These are phyloP conservation scores for Phaseolus coccineus DNA, from an alignment of 331 rosid genomes.

Conservation along the genomic window DNA sequence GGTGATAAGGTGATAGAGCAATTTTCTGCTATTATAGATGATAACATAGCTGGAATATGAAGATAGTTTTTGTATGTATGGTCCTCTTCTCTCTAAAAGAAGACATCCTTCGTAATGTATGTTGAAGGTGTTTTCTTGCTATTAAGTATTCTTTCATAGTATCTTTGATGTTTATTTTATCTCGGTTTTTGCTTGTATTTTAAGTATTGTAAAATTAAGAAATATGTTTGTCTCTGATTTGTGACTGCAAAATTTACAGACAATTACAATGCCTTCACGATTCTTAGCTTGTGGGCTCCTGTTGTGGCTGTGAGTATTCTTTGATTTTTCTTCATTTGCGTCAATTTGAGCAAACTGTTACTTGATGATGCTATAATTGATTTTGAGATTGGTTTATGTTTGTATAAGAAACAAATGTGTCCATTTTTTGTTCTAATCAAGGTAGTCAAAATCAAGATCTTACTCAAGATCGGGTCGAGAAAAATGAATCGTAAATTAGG, in stretches of 20 bases:
- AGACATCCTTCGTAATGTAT: background rate
- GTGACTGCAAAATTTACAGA: conserved; percentile 62
- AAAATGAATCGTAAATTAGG: too few species aligned
- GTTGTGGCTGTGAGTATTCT: conserved; percentile 89
- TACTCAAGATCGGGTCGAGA: too few species aligned
- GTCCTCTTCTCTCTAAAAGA: background rate
- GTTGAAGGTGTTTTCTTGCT: background rate
- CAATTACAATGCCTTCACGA: conserved; percentile 73
- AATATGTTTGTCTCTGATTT: conserved; percentile 43
- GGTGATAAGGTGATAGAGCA: background rate
- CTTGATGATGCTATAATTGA: conserved; percentile 10
- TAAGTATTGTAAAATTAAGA: background rate
- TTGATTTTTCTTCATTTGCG: conserved; percentile 20
- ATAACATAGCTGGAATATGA: background rate
- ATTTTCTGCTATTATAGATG: background rate
- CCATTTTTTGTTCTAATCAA: too few species aligned
- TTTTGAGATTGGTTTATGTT: conserved; percentile 6
- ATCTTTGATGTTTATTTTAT: background rate
- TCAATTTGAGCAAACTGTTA: conserved; percentile 17
- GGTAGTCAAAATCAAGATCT: too few species aligned
- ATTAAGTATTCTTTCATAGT: background rate
- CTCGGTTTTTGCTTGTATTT: background rate
- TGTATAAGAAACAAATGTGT: too few species aligned
- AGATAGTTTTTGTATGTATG: background rate
- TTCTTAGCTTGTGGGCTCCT: conserved; percentile 93